A percentile compares a stretch with the other conserved stretches of the same genome.
Evolutionary conservation across 148 eudicot genomes (phyloP).

Genomic region (Rhododendron molle): DNA sequence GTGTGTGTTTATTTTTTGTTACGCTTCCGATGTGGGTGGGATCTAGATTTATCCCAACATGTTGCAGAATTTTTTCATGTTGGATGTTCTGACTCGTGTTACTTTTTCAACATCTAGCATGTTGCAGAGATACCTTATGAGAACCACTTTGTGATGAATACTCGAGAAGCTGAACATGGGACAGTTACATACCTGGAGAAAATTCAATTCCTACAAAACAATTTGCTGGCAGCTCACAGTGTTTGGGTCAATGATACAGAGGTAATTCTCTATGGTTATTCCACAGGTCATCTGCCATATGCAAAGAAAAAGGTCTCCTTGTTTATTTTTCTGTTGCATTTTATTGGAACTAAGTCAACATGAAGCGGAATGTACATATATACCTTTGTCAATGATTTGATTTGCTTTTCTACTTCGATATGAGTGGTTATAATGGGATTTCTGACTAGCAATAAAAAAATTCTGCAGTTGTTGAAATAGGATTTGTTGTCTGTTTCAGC

Average conservation of each 20-base stretch:
- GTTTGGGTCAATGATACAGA: conserved; percentile 84
- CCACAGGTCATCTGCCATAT: not conserved
- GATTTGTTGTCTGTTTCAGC: not conserved
- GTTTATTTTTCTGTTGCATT: not conserved
- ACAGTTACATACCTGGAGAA: conserved; percentile 80
- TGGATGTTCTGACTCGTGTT: not conserved
- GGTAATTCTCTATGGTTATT: conserved; percentile 33
- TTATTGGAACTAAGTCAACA: not conserved
- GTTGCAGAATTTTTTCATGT: not conserved
- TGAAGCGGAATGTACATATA: not conserved
- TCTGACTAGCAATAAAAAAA: not conserved
- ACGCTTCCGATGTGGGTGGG: no score
- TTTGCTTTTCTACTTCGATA: not conserved
- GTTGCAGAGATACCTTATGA: conserved; percentile 86
- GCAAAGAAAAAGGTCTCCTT: not conserved
- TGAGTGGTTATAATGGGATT: not conserved
- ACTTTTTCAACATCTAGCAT: conserved; percentile 43
- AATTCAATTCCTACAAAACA: conserved; percentile 53
- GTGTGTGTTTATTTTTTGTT: no score
- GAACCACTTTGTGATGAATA: conserved; percentile 61
- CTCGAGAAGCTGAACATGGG: conserved; percentile 71
- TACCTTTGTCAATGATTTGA: not conserved
- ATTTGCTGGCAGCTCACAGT: conserved; percentile 87
- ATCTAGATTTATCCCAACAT: no score
- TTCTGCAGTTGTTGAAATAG: not conserved